These are phyloP conservation scores for Whalleya microplaca DNA, from an alignment of 2,329 filamentous ascomycete genomes.

Conservation along the genomic window DNA sequence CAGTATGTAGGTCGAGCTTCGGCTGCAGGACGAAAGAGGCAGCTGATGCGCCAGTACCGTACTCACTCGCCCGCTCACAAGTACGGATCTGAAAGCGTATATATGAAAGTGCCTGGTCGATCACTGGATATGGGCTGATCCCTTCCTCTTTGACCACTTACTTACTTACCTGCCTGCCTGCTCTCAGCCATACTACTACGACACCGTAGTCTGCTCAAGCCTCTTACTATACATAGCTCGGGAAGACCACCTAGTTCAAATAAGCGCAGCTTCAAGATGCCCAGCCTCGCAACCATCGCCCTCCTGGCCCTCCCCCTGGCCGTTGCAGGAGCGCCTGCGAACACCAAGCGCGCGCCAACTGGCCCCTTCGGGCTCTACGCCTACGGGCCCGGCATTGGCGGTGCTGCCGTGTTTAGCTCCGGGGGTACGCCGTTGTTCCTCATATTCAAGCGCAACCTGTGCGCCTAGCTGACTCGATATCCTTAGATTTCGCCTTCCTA, in stretches of 20 bases:
- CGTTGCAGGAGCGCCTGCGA: constrained; percentile 2
- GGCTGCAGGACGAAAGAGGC: background rate
- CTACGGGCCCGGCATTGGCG: constrained; percentile 32
- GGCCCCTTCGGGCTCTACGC: constrained; percentile 33
- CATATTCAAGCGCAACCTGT: too few species aligned
- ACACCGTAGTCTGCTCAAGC: background rate
- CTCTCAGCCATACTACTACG: too few species aligned
- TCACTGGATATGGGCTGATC: background rate
- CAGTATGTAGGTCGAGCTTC: background rate
- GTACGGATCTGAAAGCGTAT: background rate
- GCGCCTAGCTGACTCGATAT: background rate
- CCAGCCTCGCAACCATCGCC: background rate
- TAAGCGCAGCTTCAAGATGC: background rate
- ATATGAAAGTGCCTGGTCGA: background rate
- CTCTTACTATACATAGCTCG: background rate
- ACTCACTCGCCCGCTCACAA: background rate
- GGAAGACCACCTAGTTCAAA: background rate
- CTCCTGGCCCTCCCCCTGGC: constrained; percentile 3
- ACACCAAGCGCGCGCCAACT: constrained; percentile 15
- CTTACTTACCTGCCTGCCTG: too few species aligned
- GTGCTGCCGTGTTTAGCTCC: constrained; percentile 29
- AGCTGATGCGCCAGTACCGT: background rate
- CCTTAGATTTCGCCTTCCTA: constrained; percentile 11
- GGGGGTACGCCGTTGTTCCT: constrained; percentile 23
- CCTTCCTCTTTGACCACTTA: background rate